Conservation (phyloP, 1,284 basidiomycete genomes). For the Trichosporon faecale region DNA sequence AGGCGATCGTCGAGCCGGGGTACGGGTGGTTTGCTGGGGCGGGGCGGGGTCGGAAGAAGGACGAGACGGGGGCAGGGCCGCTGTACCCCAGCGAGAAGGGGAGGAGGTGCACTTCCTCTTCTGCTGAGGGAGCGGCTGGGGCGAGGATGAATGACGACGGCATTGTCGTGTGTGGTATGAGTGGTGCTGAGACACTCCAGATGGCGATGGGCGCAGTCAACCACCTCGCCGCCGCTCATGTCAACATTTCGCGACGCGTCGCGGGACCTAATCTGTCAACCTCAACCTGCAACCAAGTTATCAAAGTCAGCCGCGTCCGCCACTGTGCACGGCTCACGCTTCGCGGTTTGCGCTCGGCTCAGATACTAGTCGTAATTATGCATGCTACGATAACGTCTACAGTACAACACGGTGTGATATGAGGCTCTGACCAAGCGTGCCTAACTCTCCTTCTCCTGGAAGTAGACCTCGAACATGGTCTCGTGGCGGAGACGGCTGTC, state of each 20-base stretch:
- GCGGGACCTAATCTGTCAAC: not conserved
- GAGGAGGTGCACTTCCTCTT: slow-evolving; percentile 37
- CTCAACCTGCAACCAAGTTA: not conserved
- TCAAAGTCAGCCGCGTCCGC: not conserved
- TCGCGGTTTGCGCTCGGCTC: not conserved
- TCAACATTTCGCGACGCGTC: not conserved
- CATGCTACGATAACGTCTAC: slow-evolving; percentile 2
- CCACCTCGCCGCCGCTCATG: not conserved
- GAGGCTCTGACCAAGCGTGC: not conserved
- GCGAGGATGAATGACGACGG: slow-evolving; percentile 23
- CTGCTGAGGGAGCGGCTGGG: not conserved
- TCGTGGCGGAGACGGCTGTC: slow-evolving; percentile 66
- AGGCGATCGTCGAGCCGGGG: slow-evolving; percentile 26
- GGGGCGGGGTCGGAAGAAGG: slow-evolving; percentile 40
- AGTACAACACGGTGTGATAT: slow-evolving; percentile 2
- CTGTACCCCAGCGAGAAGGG: slow-evolving; percentile 40
- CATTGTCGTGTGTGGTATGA: not conserved
- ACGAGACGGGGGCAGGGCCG: slow-evolving; percentile 19
- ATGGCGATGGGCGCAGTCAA: not conserved
- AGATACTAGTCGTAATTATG: not conserved
- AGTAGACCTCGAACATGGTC: slow-evolving; percentile 81
- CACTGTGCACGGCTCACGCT: not conserved
- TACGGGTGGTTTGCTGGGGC: slow-evolving; percentile 21
- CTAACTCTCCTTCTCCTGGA: slow-evolving; percentile 40
- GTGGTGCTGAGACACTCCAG: not conserved